These are phyloP conservation scores for Isabelozyma pseudorhagii DNA, from an alignment of 805 yeast genomes.

Conservation along the genomic window DNA sequence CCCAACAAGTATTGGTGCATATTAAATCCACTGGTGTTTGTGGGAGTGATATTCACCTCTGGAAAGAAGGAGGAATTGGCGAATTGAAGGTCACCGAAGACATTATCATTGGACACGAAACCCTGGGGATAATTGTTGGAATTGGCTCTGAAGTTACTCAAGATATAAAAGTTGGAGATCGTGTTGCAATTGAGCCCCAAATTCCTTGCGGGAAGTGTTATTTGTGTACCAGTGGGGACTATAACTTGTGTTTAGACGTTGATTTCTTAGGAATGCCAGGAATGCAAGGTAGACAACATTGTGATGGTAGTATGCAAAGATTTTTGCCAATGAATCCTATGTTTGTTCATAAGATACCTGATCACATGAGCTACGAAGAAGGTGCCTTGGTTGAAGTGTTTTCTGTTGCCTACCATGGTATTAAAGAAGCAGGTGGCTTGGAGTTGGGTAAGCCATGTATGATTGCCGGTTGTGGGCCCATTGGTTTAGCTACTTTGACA, in stretches of 20 bases:
- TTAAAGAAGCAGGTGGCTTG: constrained; percentile 14
- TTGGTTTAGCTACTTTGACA: constrained; percentile 19
- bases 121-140: constrained; percentile 44
- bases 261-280: constrained; percentile 5
- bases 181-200: constrained; percentile 55
- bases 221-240: constrained; percentile 17
- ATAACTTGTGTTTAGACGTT: constrained; percentile 11
- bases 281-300: constrained; percentile 3
- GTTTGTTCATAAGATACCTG: constrained; percentile 16
- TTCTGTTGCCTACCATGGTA: constrained; percentile 21
- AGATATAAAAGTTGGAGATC: constrained; percentile 42
- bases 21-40: constrained; percentile 19
- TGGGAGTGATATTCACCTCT: constrained; percentile 20
- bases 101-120: constrained; percentile 45
- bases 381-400: constrained; percentile 24
- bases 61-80: constrained; percentile 18
- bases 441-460: constrained; percentile 13
- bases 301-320: constrained; percentile 29
- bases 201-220: constrained; percentile 42
- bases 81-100: constrained; percentile 31
- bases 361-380: constrained; percentile 17
- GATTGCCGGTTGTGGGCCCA: constrained; percentile 25
- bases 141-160: constrained; percentile 48
- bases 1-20: constrained; percentile 18
- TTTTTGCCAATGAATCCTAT: constrained; percentile 14